phyloP scores from a whole-genome alignment of 2,329 filamentous ascomycete genomes.

The Ampelomyces quisqualis region DNA sequence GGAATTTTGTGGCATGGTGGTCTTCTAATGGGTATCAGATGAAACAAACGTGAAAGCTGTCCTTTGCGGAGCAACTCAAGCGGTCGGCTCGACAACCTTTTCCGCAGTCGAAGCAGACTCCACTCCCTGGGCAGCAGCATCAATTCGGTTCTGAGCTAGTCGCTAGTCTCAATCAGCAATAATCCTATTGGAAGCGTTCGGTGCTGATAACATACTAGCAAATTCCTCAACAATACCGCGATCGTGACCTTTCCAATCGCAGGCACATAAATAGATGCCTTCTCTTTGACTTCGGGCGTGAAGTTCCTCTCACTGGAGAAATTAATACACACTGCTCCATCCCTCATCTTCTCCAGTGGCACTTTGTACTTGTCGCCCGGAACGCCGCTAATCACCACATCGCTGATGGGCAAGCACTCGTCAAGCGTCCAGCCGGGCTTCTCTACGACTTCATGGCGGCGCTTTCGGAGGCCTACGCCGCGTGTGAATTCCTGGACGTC shows the following conservation, averaged over 20 bases:
- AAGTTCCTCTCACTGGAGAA: constrained; percentile 97
- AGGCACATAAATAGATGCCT: constrained; percentile 94
- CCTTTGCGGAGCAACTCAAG: constrained; percentile 1
- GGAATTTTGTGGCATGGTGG: constrained; percentile 16
- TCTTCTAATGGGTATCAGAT: constrained; percentile 35
- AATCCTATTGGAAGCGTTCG: not conserved
- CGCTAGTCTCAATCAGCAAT: constrained; percentile 40
- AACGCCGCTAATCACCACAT: constrained; percentile 93
- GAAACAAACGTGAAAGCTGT: not conserved
- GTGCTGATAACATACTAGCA: constrained; percentile 64
- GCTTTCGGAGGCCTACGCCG: constrained; percentile 81
- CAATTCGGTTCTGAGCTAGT: constrained; percentile 48
- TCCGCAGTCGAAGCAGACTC: constrained; percentile 22
- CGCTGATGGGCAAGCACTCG: constrained; percentile 81
- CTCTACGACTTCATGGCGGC: constrained; percentile 82
- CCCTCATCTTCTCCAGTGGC: constrained; percentile 75
- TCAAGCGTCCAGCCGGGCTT: constrained; percentile 77
- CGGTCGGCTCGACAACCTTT: constrained; percentile 13
- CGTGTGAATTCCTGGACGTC: constrained; percentile 91
- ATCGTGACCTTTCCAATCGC: constrained; percentile 98
- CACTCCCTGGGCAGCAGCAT: constrained; percentile 29
- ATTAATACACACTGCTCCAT: constrained; percentile 97
- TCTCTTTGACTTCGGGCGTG: constrained; percentile 84
- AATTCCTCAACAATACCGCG: constrained; percentile 81
- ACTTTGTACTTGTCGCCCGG: constrained; percentile 89